Evolutionary conservation across 169 alveolate genomes (phyloP).

Genomic region (Hepatocystis sp.): DNA sequence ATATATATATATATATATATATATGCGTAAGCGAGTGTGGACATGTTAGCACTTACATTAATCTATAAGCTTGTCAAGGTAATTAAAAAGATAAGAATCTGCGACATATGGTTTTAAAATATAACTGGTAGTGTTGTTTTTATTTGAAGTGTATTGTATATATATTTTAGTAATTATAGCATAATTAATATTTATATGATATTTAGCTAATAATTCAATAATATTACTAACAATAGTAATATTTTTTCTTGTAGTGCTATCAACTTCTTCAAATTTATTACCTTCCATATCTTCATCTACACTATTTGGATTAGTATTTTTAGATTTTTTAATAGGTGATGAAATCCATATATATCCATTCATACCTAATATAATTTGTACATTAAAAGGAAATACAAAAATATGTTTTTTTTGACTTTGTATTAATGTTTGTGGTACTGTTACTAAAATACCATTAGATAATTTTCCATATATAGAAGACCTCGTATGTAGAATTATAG

Average conservation of each 20-base stretch:
- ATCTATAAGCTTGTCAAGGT: slow-evolving; percentile 32
- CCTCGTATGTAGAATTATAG: slow-evolving; percentile 92
- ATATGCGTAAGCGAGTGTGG: too few species aligned
- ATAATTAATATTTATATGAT: slow-evolving; percentile 72
- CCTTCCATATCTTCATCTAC: slow-evolving; percentile 74
- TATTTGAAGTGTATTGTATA: slow-evolving; percentile 52
- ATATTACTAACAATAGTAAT: slow-evolving; percentile 78
- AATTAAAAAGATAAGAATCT: slow-evolving; percentile 65
- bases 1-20: too few species aligned
- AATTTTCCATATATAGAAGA: slow-evolving; percentile 93
- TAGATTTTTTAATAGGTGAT: slow-evolving; percentile 62
- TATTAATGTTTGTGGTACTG: slow-evolving; percentile 89
- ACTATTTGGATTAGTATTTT: slow-evolving; percentile 62
- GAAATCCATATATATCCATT: slow-evolving; percentile 91
- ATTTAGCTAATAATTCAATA: slow-evolving; percentile 72
- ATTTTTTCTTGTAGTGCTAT: slow-evolving; percentile 57
- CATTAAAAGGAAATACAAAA: slow-evolving; percentile 86
- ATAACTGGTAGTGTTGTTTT: slow-evolving; percentile 33
- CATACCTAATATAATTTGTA: slow-evolving; percentile 90
- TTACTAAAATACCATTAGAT: slow-evolving; percentile 90
- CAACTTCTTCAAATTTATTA: slow-evolving; percentile 59
- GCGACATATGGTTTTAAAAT: slow-evolving; percentile 74
- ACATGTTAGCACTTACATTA: neutral
- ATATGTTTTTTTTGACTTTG: slow-evolving; percentile 92
- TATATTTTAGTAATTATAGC: slow-evolving; percentile 76